phyloP scores from a whole-genome alignment of 345 rosid genomes.

The Eucalyptus lansdowneana region DNA sequence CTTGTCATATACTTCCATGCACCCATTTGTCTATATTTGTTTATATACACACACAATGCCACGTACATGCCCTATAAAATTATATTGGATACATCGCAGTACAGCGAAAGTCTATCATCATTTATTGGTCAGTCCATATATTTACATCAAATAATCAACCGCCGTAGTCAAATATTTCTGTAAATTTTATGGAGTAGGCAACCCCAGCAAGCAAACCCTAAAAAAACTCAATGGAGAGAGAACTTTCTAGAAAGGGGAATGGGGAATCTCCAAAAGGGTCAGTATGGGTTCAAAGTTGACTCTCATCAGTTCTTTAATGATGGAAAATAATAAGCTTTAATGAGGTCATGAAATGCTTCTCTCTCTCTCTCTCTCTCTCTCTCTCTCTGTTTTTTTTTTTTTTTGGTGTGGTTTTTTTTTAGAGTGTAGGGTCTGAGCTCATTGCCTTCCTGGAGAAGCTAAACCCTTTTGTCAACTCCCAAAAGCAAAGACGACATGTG shows the following conservation, averaged over 20 bases:
- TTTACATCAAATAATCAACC: neutral
- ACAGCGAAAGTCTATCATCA: neutral
- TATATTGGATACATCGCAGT: neutral
- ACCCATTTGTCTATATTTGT: neutral
- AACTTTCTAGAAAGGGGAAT: constrained; percentile 1
- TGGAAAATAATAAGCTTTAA: neutral
- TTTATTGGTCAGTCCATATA: neutral
- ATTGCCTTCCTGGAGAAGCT: no score
- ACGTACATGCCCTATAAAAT: neutral
- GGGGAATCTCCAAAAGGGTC: constrained; percentile 16
- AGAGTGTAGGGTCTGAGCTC: no score
- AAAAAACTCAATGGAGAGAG: neutral
- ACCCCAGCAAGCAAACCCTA: neutral
- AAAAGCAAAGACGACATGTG: no score
- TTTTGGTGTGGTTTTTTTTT: no score
- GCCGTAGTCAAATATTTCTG: neutral
- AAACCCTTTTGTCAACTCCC: no score
- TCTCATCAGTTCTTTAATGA: neutral
- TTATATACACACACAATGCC: neutral
- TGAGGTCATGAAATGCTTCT: neutral
- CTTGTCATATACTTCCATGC: neutral
- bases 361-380: neutral
- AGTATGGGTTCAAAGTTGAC: constrained; percentile 33
- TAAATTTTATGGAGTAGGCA: neutral
- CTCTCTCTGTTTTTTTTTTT: neutral